These are phyloP conservation scores for Sarocladium oryzae DNA, from an alignment of 2,329 filamentous ascomycete genomes.

Conservation along the genomic window DNA sequence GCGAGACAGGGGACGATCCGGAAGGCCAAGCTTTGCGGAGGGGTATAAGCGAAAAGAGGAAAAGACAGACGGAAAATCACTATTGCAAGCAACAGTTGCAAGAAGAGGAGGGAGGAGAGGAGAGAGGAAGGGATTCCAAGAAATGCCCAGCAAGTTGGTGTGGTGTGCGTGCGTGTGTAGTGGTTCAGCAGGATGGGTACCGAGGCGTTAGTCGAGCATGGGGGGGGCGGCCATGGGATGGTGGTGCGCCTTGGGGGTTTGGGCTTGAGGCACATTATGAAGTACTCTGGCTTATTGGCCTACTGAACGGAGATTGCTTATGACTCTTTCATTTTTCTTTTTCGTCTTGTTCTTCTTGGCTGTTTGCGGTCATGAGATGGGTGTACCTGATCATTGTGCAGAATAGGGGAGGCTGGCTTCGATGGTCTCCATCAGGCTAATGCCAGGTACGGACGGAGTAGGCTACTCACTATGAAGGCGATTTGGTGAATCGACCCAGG, in stretches of 20 bases:
- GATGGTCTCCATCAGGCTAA: background rate
- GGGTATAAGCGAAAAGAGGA: background rate
- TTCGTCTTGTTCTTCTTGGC: too few species aligned
- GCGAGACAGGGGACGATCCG: background rate
- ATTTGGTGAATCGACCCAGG: background rate
- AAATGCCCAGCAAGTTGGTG: slow-evolving; percentile 6
- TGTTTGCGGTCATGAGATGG: too few species aligned
- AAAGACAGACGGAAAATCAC: background rate
- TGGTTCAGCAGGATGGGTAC: background rate
- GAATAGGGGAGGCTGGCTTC: background rate
- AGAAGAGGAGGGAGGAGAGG: background rate
- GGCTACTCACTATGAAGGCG: background rate
- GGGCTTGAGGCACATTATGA: too few species aligned
- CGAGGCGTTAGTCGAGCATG: background rate
- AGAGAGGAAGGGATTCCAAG: slow-evolving; percentile 7
- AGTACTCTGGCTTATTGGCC: background rate
- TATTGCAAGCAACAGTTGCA: background rate
- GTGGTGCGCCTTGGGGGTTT: too few species aligned
- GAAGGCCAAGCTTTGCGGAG: slow-evolving; percentile 5
- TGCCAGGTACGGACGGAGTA: background rate
- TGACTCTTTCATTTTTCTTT: too few species aligned
- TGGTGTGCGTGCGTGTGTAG: background rate
- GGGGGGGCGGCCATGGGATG: background rate
- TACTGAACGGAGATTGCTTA: too few species aligned
- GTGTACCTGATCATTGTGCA: too few species aligned